Conservation (phyloP, 2,329 filamentous ascomycete species). For the Clarireedia homoeocarpa region DNA sequence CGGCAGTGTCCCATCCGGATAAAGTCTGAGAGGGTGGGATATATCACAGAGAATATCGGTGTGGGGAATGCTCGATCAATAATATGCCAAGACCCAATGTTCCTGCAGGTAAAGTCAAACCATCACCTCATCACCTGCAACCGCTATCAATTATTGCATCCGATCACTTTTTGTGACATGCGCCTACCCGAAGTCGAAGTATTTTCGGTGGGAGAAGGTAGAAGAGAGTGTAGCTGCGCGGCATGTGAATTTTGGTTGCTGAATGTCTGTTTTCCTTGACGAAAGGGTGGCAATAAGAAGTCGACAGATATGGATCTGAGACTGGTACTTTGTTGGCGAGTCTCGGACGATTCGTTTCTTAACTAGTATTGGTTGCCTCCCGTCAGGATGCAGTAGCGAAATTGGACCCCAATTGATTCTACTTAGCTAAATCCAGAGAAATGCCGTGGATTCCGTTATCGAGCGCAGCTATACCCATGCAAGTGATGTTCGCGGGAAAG, state of each 20-base stretch:
- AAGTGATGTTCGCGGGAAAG: neutral
- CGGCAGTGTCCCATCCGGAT: conserved; percentile 15
- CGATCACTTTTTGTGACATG: conserved; percentile 14
- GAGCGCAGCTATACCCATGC: conserved; percentile 3
- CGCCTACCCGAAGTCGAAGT: conserved; percentile 7
- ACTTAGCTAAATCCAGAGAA: neutral
- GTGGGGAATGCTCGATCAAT: conserved; percentile 16
- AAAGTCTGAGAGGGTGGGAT: conserved; percentile 11
- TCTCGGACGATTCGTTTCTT: neutral
- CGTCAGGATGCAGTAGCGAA: neutral
- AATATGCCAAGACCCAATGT: conserved; percentile 12
- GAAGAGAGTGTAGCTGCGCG: conserved; percentile 9
- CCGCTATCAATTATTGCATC: conserved; percentile 22
- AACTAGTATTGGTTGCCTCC: neutral
- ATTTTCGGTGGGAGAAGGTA: conserved; percentile 8
- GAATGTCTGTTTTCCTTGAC: neutral
- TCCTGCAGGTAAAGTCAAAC: conserved; percentile 25
- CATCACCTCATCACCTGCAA: conserved; percentile 27
- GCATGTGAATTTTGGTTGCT: neutral
- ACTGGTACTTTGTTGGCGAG: neutral
- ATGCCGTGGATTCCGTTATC: conserved; percentile 6
- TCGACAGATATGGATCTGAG: neutral
- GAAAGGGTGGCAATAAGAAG: neutral
- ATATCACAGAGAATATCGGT: conserved; percentile 12
- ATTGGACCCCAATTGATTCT: neutral